These are phyloP conservation scores for Zasmidium angulare DNA, from an alignment of 2,329 filamentous ascomycete genomes.

Conservation along the genomic window DNA sequence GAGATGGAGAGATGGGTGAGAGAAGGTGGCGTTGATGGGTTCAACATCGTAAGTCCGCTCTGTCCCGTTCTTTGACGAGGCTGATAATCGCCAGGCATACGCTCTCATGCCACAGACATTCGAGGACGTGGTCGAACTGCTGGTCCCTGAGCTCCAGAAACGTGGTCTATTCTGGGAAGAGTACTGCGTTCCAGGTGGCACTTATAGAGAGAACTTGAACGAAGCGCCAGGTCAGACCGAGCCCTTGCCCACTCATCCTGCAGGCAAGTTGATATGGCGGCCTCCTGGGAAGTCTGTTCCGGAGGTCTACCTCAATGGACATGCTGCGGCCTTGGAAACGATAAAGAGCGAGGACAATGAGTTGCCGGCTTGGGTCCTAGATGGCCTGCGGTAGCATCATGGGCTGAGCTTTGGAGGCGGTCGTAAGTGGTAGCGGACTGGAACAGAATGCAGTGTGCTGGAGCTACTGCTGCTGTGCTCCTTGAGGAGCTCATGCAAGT, in stretches of 20 bases:
- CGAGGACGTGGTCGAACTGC: constrained; percentile 64
- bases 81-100: constrained; percentile 49
- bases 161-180: constrained; percentile 59
- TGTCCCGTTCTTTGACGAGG: background rate
- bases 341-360: background rate
- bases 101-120: constrained; percentile 67
- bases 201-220: constrained; percentile 63
- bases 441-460: background rate
- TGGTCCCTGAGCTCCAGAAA: constrained; percentile 62
- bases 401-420: too few relatives aligned
- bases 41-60: constrained; percentile 63
- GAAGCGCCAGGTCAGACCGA: constrained; percentile 51
- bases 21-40: constrained; percentile 71
- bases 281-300: constrained; percentile 2
- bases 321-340: background rate
- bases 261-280: constrained; percentile 46
- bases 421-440: background rate
- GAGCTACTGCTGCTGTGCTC: background rate
- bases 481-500: background rate
- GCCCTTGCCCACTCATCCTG: constrained; percentile 54
- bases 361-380: background rate
- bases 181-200: constrained; percentile 57
- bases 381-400: background rate
- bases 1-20: constrained; percentile 65
- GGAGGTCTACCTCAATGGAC: background rate